Evolutionary conservation across 2,329 filamentous ascomycete species (phyloP).

Genomic region (Cadophora sp.): DNA sequence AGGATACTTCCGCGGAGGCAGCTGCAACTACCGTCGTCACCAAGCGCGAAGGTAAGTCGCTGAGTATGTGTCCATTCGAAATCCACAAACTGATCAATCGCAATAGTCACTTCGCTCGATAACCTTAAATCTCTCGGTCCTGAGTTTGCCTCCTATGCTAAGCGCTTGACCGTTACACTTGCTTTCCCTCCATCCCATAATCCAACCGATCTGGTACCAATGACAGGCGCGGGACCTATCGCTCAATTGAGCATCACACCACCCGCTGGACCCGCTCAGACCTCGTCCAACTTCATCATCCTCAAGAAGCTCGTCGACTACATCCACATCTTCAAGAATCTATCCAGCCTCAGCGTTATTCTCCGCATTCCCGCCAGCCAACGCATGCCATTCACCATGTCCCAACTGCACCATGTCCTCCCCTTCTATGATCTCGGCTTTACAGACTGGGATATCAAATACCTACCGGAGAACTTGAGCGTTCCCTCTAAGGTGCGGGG

Average conservation of each 20-base stretch:
- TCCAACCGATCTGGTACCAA: not conserved
- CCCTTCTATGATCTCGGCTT: constrained; percentile 40
- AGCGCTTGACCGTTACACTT: constrained; percentile 31
- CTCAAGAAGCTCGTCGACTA: constrained; percentile 15
- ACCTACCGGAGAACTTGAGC: constrained; percentile 28
- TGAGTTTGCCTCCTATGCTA: constrained; percentile 23
- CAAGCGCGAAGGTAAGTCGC: constrained; percentile 1
- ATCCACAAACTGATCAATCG: not conserved
- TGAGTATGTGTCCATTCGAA: not conserved
- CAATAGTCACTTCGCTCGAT: constrained; percentile 23
- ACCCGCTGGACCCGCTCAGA: not conserved
- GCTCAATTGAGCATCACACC: constrained; percentile 4
- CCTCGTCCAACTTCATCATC: constrained; percentile 13
- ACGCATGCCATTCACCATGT: constrained; percentile 19
- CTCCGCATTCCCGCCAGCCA: constrained; percentile 15
- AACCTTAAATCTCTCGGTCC: constrained; percentile 28
- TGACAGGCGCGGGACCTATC: constrained; percentile 4
- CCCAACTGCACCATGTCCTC: constrained; percentile 33
- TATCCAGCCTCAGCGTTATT: constrained; percentile 12
- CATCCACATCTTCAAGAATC: constrained; percentile 12
- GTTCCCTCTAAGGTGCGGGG: constrained; percentile 12
- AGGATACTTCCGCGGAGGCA: not conserved
- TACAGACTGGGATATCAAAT: constrained; percentile 34
- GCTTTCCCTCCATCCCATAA: constrained; percentile 21
- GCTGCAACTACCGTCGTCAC: not conserved